phyloP scores from a whole-genome alignment of 495 filamentous ascomycete species.

The Cladorrhinum samala region DNA sequence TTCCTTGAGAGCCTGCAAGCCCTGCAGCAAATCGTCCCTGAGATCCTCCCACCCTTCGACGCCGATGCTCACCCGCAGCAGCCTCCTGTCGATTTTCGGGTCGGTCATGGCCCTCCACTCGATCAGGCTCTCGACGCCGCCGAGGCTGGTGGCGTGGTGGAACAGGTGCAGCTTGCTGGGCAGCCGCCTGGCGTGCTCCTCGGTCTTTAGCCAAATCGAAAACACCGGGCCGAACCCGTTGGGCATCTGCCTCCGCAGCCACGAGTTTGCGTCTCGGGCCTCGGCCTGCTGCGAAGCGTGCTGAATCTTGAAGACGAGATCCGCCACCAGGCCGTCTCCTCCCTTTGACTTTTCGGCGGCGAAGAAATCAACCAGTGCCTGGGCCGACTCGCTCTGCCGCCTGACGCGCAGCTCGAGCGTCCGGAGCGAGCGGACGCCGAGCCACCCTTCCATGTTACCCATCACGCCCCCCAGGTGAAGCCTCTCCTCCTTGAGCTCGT shows the following conservation, averaged over 20 bases:
- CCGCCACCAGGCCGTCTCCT: slow-evolving; percentile 35
- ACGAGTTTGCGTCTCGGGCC: slow-evolving; percentile 52
- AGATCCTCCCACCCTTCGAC: slow-evolving; percentile 86
- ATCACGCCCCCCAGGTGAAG: slow-evolving; percentile 74
- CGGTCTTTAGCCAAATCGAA: slow-evolving; percentile 56
- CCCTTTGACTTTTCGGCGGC: slow-evolving; percentile 33
- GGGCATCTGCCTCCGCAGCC: slow-evolving; percentile 87
- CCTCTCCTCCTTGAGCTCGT: slow-evolving; percentile 56
- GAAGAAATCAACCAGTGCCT: slow-evolving; percentile 66
- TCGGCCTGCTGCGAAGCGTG: slow-evolving; percentile 72
- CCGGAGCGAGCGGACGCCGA: slow-evolving; percentile 76
- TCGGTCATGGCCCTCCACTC: slow-evolving; percentile 89
- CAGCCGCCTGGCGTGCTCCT: slow-evolving; percentile 55
- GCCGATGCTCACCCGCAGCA: slow-evolving; percentile 80
- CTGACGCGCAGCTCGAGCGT: slow-evolving; percentile 79
- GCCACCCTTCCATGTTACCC: slow-evolving; percentile 88
- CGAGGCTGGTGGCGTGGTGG: slow-evolving; percentile 90
- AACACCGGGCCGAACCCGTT: slow-evolving; percentile 88
- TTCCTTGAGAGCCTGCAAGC: slow-evolving; percentile 51
- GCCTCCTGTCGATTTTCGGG: slow-evolving; percentile 56
- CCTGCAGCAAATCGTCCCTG: slow-evolving; percentile 64
- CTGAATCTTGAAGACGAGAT: slow-evolving; percentile 53
- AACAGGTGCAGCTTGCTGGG: slow-evolving; percentile 77
- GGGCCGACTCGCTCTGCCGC: slow-evolving; percentile 64
- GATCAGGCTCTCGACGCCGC: slow-evolving; percentile 90